Evolutionary conservation across 495 filamentous ascomycete genomes (phyloP).

Genomic region (Bacidia gigantensis): DNA sequence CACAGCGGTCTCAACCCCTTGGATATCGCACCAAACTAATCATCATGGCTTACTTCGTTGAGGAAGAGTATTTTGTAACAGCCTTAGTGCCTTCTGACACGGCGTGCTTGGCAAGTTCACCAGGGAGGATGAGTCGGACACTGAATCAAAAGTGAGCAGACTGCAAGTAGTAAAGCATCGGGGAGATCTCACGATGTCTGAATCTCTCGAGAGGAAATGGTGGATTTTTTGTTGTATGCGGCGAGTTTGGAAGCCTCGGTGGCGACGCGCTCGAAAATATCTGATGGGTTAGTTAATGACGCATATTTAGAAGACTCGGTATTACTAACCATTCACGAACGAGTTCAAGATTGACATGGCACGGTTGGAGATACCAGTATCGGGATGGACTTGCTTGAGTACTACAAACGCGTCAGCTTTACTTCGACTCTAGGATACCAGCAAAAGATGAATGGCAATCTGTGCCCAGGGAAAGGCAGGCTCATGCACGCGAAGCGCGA

Average conservation of each 20-base stretch:
- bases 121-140: conserved; percentile 91
- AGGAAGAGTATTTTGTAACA: conserved; percentile 99
- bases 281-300: conserved; percentile 35
- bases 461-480: no score
- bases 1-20: conserved; percentile 30
- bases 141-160: conserved; percentile 25
- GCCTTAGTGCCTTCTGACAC: conserved; percentile 99
- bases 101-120: conserved; percentile 98
- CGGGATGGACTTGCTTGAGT: conserved; percentile 98
- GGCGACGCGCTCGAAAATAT: conserved; percentile 98
- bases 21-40: conserved; percentile 31
- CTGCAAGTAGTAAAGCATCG: background rate
- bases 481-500: background rate
- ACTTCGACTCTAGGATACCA: conserved; percentile 5
- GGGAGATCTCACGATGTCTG: conserved; percentile 67
- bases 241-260: conserved; percentile 98
- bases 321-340: conserved; percentile 86
- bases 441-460: background rate
- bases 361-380: conserved; percentile 99
- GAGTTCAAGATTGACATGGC: conserved; percentile 99
- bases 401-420: conserved; percentile 46
- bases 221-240: conserved; percentile 99
- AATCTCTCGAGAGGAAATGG: conserved; percentile 98
- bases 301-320: conserved; percentile 2
- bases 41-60: conserved; percentile 74